Conservation (phyloP, 192 early-diverging fungal genomes). For the Coemansia sp. region DNA sequence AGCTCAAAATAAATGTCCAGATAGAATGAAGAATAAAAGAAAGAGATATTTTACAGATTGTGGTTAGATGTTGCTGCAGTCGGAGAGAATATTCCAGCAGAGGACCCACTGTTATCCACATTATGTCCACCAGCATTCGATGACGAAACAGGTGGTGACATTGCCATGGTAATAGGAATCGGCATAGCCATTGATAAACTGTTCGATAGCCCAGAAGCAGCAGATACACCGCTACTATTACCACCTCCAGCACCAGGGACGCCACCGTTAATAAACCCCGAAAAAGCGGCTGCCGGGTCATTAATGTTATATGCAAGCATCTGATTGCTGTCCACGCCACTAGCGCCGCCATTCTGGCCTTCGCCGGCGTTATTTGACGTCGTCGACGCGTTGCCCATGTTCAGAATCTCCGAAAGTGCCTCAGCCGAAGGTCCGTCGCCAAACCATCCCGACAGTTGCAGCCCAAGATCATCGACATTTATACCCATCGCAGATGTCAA, state of each 20-base stretch:
- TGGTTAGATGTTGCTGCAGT: conserved; percentile 9
- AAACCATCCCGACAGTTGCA: conserved; percentile 27
- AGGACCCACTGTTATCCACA: neutral
- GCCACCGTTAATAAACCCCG: neutral
- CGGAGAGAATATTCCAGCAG: conserved; percentile 9
- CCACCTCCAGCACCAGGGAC: conserved; percentile 3
- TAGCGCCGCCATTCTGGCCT: too few species aligned
- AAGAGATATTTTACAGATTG: conserved; percentile 29
- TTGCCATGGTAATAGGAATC: conserved; percentile 7
- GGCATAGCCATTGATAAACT: conserved; percentile 7
- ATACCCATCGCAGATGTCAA: conserved; percentile 4
- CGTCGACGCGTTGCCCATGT: conserved; percentile 11
- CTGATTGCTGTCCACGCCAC: neutral
- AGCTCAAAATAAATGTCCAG: conserved; percentile 2
- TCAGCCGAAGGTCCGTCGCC: conserved; percentile 10
- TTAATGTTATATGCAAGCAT: conserved; percentile 5
- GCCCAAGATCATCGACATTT: conserved; percentile 10
- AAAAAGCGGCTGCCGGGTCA: too few species aligned
- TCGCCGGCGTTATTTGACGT: too few species aligned
- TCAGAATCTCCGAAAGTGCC: conserved; percentile 12
- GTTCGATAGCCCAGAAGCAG: conserved; percentile 2
- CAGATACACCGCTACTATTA: neutral
- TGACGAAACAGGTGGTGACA: neutral
- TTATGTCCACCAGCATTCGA: neutral
- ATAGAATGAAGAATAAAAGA: conserved; percentile 3